Percentiles rank a stretch among this genome's conserved stretches.
These are phyloP conservation scores for Globisporangium heterothallicum DNA, from an alignment of 352 stramenopile species.

Conservation along the genomic window DNA sequence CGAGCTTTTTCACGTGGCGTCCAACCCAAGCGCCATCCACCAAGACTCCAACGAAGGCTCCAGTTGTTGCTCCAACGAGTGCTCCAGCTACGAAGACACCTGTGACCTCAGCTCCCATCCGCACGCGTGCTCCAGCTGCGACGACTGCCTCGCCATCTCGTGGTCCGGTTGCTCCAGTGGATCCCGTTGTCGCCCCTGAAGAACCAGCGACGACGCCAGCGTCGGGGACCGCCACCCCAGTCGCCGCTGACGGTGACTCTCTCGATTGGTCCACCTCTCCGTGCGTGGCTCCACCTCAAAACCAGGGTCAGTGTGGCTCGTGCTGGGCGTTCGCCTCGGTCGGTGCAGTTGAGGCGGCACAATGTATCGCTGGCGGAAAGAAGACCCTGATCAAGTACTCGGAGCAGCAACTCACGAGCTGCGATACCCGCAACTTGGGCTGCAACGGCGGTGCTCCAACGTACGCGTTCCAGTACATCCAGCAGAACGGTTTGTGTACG, in stretches of 20 bases:
- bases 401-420: slow-evolving; percentile 91
- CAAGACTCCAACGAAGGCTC: not conserved
- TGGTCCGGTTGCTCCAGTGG: not conserved
- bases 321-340: slow-evolving; percentile 96
- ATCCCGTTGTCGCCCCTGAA: not conserved
- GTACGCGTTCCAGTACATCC: slow-evolving; percentile 90
- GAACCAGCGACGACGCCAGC: slow-evolving; percentile 2
- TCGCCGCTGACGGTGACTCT: slow-evolving; percentile 17
- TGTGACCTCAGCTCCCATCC: too few species aligned
- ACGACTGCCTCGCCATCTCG: not conserved
- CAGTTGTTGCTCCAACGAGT: too few species aligned
- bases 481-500: slow-evolving; percentile 71
- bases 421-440: slow-evolving; percentile 76
- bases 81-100: not conserved
- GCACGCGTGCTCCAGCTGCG: not conserved
- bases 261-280: slow-evolving; percentile 33
- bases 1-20: slow-evolving; percentile 1
- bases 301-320: slow-evolving; percentile 94
- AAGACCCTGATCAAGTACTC: slow-evolving; percentile 70
- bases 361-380: slow-evolving; percentile 72
- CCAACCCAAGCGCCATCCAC: not conserved
- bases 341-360: slow-evolving; percentile 84
- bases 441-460: slow-evolving; percentile 88
- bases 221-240: slow-evolving; percentile 3
- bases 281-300: slow-evolving; percentile 66